phyloP scores from a whole-genome alignment of 352 stramenopile genomes.

The Pythium monospermum region DNA sequence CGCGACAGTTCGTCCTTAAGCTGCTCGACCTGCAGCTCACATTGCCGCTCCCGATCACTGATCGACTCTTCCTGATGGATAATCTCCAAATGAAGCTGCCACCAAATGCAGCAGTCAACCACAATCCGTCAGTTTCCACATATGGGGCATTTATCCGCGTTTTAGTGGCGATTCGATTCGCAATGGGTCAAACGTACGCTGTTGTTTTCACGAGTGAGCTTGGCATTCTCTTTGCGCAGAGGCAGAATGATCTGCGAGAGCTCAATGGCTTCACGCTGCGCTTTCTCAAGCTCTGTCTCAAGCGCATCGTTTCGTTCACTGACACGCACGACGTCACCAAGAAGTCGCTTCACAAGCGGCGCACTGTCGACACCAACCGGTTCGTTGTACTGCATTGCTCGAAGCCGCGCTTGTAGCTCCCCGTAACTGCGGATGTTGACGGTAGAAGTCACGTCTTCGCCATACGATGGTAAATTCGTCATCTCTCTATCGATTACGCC shows the following conservation, averaged over 20 bases:
- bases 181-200: conserved; percentile 30
- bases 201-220: conserved; percentile 73
- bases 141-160: no score
- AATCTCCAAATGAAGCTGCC: conserved; percentile 69
- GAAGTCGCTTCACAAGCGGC: conserved; percentile 45
- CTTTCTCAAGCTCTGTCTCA: conserved; percentile 45
- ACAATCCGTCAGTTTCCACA: background rate
- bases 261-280: conserved; percentile 55
- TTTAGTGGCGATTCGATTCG: background rate
- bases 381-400: conserved; percentile 54
- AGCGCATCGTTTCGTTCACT: conserved; percentile 27
- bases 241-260: conserved; percentile 62
- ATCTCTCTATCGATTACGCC: conserved; percentile 18
- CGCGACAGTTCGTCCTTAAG: conserved; percentile 68
- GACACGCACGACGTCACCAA: conserved; percentile 41
- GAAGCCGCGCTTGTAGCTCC: conserved; percentile 54
- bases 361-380: conserved; percentile 59
- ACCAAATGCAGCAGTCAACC: background rate
- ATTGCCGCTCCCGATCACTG: conserved; percentile 54
- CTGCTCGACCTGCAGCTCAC: conserved; percentile 58
- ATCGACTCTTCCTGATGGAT: conserved; percentile 80
- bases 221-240: conserved; percentile 73
- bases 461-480: conserved; percentile 28
- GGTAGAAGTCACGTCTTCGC: conserved; percentile 29
- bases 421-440: conserved; percentile 46